Evolutionary conservation across 805 yeast species (phyloP), one percentile per base, ranked within the genome.

Genomic region (Pichia membranifaciens): DNA sequence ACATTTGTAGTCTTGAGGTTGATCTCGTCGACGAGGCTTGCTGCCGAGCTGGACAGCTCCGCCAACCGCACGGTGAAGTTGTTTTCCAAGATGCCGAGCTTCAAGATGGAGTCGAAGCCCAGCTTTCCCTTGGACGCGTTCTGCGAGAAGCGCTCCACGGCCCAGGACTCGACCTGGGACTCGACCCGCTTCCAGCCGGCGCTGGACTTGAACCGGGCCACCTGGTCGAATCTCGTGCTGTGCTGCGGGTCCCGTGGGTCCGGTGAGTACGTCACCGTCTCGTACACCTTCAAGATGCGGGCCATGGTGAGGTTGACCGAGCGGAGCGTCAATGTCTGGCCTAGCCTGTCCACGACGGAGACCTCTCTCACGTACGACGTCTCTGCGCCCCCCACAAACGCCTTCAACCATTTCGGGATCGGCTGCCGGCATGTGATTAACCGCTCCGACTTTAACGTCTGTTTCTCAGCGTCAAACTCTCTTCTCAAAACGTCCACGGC

Each of bases 151-250:
- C 97, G 72, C 59, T 86, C 87, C 5, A 87, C 84, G 0, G 90
- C 79, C 96, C 96, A 91, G 43, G 88, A 95, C 65, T 91, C 99
- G 51, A 91, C 72, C 64, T 85, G 82, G 60, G 81, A 85, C 62
- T 95, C 84, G 5, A 93, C 66, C 49, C 78, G 74, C 46, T 73
- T 67, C 66, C 88, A 75, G 3, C 84, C 71, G 8, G 88, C 87
- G 64, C 82, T 84, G 0, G 98, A 96, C 2, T 89, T 82, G 56
- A 91, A 87, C 53, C 85, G 88, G 0, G 99, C 99, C 52, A 76
- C 79, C 65, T 91, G 99, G 32, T 69, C 65, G 62, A 90, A 90
- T 10, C 69, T 54, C 0, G 98, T 90, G 45, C 74, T 69, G 18
- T 59, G 50, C 1, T 36, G 45, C 0, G 84, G 80, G 49, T 79